Evolutionary conservation across 1,139 yeast genomes (phyloP), one percentile per base, ranked within the genome.

Genomic region (Sugiyamaella sp.): DNA sequence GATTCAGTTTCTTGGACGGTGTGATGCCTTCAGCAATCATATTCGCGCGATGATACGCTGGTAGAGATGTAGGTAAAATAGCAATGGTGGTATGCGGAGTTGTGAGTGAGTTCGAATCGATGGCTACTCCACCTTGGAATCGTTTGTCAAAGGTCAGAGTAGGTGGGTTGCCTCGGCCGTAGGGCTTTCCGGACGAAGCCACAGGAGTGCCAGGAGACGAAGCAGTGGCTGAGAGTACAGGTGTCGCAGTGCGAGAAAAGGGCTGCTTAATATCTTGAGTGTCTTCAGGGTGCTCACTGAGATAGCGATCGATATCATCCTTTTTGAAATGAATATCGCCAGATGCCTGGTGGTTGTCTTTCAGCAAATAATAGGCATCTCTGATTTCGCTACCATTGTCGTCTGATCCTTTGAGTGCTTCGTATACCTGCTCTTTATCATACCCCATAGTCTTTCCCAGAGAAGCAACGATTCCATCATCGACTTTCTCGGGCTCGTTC

Each of bases 371-470:
- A 71, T 95, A 95, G 2, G 97, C 97, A 71, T 93, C 97, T 65
- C 91, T 77, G 51, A 93, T 88, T 68, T 93, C 99, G 62, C 85
- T 86, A 8, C 77, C 78, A 21, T 68, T 63, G 42, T 74, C 74
- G 14, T 55, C 48, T 16, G 49, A 44, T 24, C 76, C 73, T 47
- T 74, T 76, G 56, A 93, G 79, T 0, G 95, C 91, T 59, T 84
- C 89, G 57, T 86, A 72, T 51, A 93, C 89, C 66, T 91, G 97
- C 61, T 88, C 95, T 56, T 82, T 79, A 60, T 89, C 95, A 69
- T 89, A 93, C 39, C 99, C 98, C 95, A 95, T 89, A 10, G 98
- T 87, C 62, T 82, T 78, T 9, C 87, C 81, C 64, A 95, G 79
- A 2, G 95, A 91, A 46, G 79, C 76, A 20, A 93, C 87, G 17